phyloP scores from a whole-genome alignment of 768 basidiomycete species.

The Boletus fagicola region DNA sequence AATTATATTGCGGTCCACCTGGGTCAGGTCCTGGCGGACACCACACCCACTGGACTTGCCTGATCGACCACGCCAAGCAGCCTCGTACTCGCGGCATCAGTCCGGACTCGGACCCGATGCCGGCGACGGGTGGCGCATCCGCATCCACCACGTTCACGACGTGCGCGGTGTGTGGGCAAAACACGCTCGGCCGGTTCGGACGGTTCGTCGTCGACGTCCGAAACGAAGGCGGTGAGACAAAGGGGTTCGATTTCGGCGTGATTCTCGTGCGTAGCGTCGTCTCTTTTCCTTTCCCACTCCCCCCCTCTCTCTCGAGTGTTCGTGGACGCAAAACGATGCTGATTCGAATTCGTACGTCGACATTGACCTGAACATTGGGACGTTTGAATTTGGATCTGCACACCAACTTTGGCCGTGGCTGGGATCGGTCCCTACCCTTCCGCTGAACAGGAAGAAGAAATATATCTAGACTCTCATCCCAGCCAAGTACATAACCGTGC shows the following conservation, averaged over 20 bases:
- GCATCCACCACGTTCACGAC: not conserved
- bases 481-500: slow-evolving; percentile 19
- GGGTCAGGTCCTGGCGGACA: slow-evolving; percentile 23
- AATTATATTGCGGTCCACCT: slow-evolving; percentile 24
- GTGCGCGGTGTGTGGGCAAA: slow-evolving; percentile 19
- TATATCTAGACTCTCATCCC: slow-evolving; percentile 18
- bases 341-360: not conserved
- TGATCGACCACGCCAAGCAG: slow-evolving; percentile 22
- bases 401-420: not conserved
- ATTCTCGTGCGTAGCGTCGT: slow-evolving; percentile 22
- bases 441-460: slow-evolving; percentile 23
- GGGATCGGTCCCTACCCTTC: not conserved
- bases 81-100: not conserved
- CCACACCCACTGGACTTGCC: slow-evolving; percentile 29
- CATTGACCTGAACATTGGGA: not conserved
- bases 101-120: not conserved
- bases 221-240: slow-evolving; percentile 28
- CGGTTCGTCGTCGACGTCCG: slow-evolving; percentile 26
- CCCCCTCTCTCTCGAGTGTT: not conserved
- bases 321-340: not conserved
- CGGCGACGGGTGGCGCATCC: not conserved
- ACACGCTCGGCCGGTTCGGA: slow-evolving; percentile 15
- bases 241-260: slow-evolving; percentile 26
- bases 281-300: no score
- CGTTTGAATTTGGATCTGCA: not conserved